Base-by-base conservation (phyloP, 306 rosid genomes). In the Pachyrhizus erosus region DNA sequence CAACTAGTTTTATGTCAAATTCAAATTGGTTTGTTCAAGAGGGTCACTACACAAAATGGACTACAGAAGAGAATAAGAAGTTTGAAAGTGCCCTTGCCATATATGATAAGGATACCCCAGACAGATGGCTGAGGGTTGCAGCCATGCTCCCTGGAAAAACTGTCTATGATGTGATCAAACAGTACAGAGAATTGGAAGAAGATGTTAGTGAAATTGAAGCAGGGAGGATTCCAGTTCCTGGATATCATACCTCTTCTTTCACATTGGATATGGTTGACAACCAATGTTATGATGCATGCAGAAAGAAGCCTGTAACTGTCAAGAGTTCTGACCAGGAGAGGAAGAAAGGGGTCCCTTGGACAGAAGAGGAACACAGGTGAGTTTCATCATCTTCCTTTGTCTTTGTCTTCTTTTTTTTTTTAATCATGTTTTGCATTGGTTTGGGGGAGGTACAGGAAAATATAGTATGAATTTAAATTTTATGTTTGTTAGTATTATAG, bases 331-430 rank as follows among this genome's bases (percentile, higher is more conserved):
- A 88, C 60, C 92, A 88, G 66, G 97, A 91, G 40, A 89, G 90
- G 86, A 91, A 90, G 81, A 73, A 84, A 55, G 81, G 76, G 34
- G 72, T 79, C 9, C 84, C 70, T 27, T 79, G 87, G 84, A 91
- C 96, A 31, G 88, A 82, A 81, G 97, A 93, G 3, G 97, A 93
- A 68, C 97, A 91, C 87, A 90, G 75, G 97, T 90, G 23, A 89
- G 49, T 82, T 80, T 67, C 13, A 24, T 74, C 40, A 5, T 66
- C 70, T 54, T 75, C n/a, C 6, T 23, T 20, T 54, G 13, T 39
- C 39, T 64, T 24, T 68, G 0, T 9, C 10, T 13, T 7, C 0
- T 9, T 46, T 45, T 21, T 20, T 24, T 26, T 65, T 24, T 66
- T 34, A 34, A n/a, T n/a, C 0, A 27, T 57, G 18, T 45, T 20